Evolutionary conservation across 192 early-diverging fungal species (phyloP), one percentile per base, ranked within the genome.

Genomic region (Rhizophagus clarus): DNA sequence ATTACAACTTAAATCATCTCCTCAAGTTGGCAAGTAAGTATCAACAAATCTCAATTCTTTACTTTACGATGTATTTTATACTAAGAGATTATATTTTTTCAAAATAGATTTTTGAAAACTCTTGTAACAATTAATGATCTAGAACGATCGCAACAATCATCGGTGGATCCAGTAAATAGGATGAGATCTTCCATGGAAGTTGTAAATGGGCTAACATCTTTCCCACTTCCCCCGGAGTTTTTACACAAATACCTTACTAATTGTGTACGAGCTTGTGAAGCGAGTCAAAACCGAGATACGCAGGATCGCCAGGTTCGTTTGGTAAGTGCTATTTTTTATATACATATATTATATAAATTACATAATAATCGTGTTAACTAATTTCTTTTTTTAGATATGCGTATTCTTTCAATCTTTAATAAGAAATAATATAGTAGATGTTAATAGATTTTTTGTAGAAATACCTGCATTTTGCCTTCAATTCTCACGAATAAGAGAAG

Each of bases 1-100:
- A 3, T 61, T 81, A 37, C 72, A 80, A 32, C 79, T 89, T 29
- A 61, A 77, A 34, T 40, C 45, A 12, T 63, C 79, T 24, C 61
- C 56, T 20, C 74, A 84, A 64, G 66, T 86, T 75, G 67, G 74
- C 45, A 80, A 87, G 86, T 86, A 32, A 84, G 79, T 82, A 60
- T 45, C 20, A 22, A 28, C 0, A 0, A 3, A 15, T 72, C 12
- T 26, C 24, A 28, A 28, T 22, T 47, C 11, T 49, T 47, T n/a
- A 49, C 31, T 72, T 47, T 51, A 20, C 14, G 17, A 17, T 56
- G 3, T 56, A 15, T 37, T 67, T 17, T 31, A 20, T 34, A 26
- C 45, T 8, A 24, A 29, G n/a, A n/a, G 26, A 15, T 73, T 26
- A 28, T 11, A 31, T 56, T 56, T 29, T n/a, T 45, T 22, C 11